These are phyloP conservation scores for Setomelanomma holmii DNA, from an alignment of 2,329 filamentous ascomycete genomes.

Conservation along the genomic window DNA sequence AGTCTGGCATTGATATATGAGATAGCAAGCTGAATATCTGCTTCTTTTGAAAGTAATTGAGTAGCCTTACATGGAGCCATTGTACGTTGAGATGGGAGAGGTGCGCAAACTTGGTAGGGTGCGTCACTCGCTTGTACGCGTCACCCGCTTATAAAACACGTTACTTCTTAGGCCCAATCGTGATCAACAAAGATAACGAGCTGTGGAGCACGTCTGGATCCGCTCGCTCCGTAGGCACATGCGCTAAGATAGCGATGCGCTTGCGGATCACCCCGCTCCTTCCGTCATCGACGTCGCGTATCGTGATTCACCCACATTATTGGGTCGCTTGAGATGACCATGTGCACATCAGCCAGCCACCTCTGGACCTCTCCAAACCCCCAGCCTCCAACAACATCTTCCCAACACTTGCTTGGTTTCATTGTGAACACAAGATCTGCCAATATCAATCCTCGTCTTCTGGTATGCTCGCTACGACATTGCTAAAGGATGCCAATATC, in stretches of 20 bases:
- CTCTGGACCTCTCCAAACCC: background rate
- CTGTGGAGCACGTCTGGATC: background rate
- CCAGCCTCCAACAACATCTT: background rate
- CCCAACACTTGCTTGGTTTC: background rate
- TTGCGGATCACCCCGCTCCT: background rate
- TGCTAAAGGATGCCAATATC: no score
- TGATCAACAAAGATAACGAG: background rate
- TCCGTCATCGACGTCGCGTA: constrained; percentile 1
- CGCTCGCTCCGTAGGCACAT: background rate
- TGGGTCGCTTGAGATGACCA: constrained; percentile 4
- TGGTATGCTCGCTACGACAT: background rate
- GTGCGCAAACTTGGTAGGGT: background rate
- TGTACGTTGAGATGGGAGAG: background rate
- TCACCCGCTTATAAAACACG: no score
- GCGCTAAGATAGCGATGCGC: background rate
- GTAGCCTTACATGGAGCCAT: background rate
- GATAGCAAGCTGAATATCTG: constrained; percentile 6
- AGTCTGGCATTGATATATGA: background rate
- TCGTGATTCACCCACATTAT: background rate
- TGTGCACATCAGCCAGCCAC: constrained; percentile 4
- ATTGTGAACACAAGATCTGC: background rate
- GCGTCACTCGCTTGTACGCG: constrained; percentile 8
- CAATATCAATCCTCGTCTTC: background rate
- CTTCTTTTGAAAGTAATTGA: no score
- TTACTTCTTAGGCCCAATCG: no score